Conservation (phyloP, 345 rosid genomes). For the Syzygium grande region DNA sequence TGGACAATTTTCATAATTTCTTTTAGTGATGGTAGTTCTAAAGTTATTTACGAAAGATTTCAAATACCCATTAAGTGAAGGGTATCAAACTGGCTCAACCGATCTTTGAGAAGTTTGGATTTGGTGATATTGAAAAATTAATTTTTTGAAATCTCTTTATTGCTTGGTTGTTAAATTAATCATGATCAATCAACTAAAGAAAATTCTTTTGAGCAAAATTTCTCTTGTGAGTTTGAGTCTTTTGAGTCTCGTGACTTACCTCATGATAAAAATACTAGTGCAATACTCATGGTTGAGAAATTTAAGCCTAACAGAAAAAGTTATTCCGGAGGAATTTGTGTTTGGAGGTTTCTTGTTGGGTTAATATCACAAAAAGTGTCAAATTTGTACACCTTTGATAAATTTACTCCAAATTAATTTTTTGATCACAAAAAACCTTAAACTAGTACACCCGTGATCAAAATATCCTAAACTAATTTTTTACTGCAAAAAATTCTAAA, state of each 20-base stretch:
- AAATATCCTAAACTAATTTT: no score
- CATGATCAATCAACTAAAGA: not conserved
- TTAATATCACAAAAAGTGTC: no score
- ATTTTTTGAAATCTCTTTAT: not conserved
- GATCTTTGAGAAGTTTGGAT: not conserved
- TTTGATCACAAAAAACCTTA: no score
- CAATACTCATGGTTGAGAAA: not conserved
- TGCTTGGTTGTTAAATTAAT: not conserved
- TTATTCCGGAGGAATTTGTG: not conserved
- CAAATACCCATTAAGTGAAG: no score
- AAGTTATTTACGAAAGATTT: no score
- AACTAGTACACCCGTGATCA: no score
- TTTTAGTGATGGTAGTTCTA: no score
- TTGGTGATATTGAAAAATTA: not conserved
- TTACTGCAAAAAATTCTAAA: no score
- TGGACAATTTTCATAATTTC: no score
- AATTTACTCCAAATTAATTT: no score
- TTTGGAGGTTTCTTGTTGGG: not conserved
- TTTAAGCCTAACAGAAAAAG: not conserved
- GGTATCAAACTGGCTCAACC: not conserved
- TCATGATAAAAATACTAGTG: not conserved
- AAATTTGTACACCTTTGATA: no score
- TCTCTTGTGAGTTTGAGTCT: not conserved
- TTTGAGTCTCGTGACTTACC: not conserved
- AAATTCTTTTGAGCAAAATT: not conserved